A percentile compares a stretch with the other conserved stretches of the same genome.
These are phyloP conservation scores for Heliocybe sulcata DNA, from an alignment of 1,284 basidiomycete genomes.

Conservation along the genomic window DNA sequence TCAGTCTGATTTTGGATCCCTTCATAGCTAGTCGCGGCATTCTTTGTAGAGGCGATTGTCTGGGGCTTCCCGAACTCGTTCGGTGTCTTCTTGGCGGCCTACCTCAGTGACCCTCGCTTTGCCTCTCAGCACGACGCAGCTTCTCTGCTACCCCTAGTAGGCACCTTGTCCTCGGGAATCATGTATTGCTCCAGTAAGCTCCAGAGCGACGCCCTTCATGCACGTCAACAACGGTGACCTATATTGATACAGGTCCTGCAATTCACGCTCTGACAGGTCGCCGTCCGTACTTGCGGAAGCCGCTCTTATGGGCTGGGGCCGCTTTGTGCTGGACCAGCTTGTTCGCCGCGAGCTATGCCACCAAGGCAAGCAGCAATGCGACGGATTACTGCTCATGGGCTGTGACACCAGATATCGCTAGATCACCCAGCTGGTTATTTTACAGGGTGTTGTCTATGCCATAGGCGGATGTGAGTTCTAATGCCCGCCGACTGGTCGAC, in stretches of 20 bases:
- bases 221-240: too few relatives aligned
- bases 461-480: conserved; percentile 22
- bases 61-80: conserved; percentile 29
- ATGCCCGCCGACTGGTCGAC: too few relatives aligned
- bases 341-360: conserved; percentile 26
- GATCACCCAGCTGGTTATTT: conserved; percentile 17
- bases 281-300: conserved; percentile 20
- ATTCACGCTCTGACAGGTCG: conserved; percentile 17
- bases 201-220: too few relatives aligned
- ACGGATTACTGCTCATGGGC: too few relatives aligned
- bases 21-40: conserved; percentile 24
- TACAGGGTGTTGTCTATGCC: conserved; percentile 22
- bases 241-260: conserved; percentile 12
- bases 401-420: too few relatives aligned
- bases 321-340: conserved; percentile 20
- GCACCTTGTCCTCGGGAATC: conserved; percentile 23
- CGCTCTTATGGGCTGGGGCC: conserved; percentile 21
- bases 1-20: too few relatives aligned
- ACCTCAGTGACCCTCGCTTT: conserved; percentile 21
- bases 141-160: conserved; percentile 25
- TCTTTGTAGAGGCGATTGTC: conserved; percentile 26
- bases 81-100: conserved; percentile 26
- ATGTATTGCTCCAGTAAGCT: conserved; percentile 27
- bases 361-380: conserved; percentile 5
- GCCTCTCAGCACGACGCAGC: conserved; percentile 18